Evolutionary conservation across 352 stramenopile genomes (phyloP).

Genomic region (Globisporangium splendens): DNA sequence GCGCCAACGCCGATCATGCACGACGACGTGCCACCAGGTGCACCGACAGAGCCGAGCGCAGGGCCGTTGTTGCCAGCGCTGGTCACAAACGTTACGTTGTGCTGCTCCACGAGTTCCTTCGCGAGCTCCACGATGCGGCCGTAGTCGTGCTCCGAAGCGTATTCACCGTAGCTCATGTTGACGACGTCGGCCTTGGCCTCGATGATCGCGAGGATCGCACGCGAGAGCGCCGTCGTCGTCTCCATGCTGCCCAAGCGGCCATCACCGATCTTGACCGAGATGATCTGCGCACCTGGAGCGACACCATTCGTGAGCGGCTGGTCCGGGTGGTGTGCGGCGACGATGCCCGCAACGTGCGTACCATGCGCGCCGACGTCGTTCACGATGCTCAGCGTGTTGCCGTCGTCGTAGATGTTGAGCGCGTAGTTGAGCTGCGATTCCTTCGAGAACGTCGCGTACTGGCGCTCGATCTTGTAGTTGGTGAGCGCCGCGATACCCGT

Average conservation of each 20-base stretch:
- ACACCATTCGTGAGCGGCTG: constrained; percentile 90
- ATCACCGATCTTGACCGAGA: constrained; percentile 95
- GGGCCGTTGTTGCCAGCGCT: constrained; percentile 96
- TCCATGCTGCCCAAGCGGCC: constrained; percentile 93
- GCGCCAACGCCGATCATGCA: constrained; percentile 91
- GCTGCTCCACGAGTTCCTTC: constrained; percentile 88
- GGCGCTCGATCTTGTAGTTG: constrained; percentile 69
- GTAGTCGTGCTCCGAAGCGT: constrained; percentile 81
- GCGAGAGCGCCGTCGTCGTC: constrained; percentile 84
- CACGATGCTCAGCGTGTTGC: constrained; percentile 91
- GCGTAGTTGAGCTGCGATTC: constrained; percentile 93
- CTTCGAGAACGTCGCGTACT: constrained; percentile 89
- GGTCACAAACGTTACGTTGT: constrained; percentile 92
- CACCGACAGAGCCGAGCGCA: constrained; percentile 91
- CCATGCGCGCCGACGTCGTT: constrained; percentile 92
- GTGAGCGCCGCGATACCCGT: constrained; percentile 53
- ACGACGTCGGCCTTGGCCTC: constrained; percentile 90
- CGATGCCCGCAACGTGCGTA: constrained; percentile 95
- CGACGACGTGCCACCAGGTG: constrained; percentile 87
- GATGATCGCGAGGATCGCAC: constrained; percentile 90
- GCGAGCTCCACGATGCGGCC: constrained; percentile 89
- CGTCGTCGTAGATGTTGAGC: constrained; percentile 95
- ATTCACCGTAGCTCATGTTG: constrained; percentile 97
- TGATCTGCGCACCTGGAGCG: constrained; percentile 91
- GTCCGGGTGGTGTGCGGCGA: constrained; percentile 86